A percentile compares a stretch with the other conserved stretches of the same genome.
phyloP scores from a whole-genome alignment of 192 early-diverging fungal species.

The Blastocladiella britannica region DNA sequence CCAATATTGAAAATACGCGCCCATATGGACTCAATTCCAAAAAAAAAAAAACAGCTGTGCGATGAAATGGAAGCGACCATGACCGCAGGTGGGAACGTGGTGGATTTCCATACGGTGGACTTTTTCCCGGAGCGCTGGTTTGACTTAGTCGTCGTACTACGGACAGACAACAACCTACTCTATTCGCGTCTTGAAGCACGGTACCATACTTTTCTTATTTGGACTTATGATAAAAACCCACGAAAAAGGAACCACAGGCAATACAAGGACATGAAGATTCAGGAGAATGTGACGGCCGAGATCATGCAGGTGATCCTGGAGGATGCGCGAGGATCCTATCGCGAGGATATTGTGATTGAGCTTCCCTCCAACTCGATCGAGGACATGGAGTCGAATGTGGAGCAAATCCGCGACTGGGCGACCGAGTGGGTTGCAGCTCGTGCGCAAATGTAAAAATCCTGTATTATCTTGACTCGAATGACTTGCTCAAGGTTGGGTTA shows the following conservation, averaged over 20 bases:
- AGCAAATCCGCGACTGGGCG: conserved; percentile 48
- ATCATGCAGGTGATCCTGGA: conserved; percentile 91
- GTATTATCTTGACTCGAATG: too few relatives aligned
- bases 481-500: too few relatives aligned
- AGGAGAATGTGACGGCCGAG: conserved; percentile 88
- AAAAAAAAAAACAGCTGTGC: conserved; percentile 30
- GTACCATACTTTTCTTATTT: conserved; percentile 19
- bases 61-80: conserved; percentile 79
- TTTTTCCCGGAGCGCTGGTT: conserved; percentile 97
- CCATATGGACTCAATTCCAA: background rate
- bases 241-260: conserved; percentile 20
- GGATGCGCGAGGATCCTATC: conserved; percentile 70
- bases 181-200: conserved; percentile 61
- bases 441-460: background rate
- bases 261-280: conserved; percentile 63
- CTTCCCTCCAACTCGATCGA: conserved; percentile 56
- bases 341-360: conserved; percentile 55
- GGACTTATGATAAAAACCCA: too few relatives aligned
- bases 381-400: conserved; percentile 80
- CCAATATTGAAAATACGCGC: background rate
- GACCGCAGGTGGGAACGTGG: conserved; percentile 57
- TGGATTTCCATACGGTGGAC: conserved; percentile 88
- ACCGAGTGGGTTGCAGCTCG: conserved; percentile 28
- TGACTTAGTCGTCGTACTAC: conserved; percentile 80
- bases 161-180: conserved; percentile 52